Conservation (phyloP, 1,139 yeast genomes). For the Magnusiomyces paraingens region DNA sequence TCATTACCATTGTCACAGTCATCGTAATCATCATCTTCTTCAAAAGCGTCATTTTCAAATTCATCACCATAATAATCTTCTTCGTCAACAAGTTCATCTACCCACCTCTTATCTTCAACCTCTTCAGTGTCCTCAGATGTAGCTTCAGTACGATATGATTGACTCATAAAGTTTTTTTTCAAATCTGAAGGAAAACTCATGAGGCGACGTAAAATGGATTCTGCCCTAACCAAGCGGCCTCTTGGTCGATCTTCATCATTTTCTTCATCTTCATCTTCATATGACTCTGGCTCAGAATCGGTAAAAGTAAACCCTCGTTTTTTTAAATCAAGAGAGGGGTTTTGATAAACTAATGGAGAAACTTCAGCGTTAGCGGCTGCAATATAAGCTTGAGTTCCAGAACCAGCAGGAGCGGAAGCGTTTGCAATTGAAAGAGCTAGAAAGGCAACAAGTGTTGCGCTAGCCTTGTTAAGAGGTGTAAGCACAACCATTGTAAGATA, state of each 20-base stretch:
- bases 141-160: too few species aligned
- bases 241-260: not conserved
- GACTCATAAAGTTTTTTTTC: too few species aligned
- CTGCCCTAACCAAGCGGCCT: not conserved
- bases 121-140: not conserved
- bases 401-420: not conserved
- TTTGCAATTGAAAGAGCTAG: not conserved
- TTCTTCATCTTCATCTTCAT: not conserved
- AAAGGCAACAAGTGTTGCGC: not conserved
- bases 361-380: not conserved
- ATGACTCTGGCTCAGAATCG: not conserved
- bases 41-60: slow-evolving; percentile 21
- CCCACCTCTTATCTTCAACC: not conserved
- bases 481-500: not conserved
- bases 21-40: slow-evolving; percentile 24
- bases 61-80: slow-evolving; percentile 13
- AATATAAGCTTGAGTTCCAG: not conserved
- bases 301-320: not conserved
- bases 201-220: not conserved
- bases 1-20: slow-evolving; percentile 30
- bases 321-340: not conserved
- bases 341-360: not conserved
- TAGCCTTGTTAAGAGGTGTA: not conserved
- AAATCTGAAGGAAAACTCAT: not conserved
- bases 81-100: not conserved